A percentile compares a stretch with the other conserved stretches of the same genome.
Conservation (phyloP, 345 rosid species). For the Hypericum perforatum region DNA sequence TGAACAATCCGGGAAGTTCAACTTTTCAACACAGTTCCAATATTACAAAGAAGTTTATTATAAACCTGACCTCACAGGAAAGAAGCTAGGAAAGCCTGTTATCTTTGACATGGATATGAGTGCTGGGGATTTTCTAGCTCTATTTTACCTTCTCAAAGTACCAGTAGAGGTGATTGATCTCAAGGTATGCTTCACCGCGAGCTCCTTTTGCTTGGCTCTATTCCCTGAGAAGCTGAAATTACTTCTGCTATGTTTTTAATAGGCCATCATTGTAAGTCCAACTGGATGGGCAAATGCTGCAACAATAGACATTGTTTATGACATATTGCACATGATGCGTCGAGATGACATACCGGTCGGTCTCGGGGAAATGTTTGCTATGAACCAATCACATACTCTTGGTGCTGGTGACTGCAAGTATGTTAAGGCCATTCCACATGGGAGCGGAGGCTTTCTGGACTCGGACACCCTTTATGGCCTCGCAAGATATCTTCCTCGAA, state of each 20-base stretch:
- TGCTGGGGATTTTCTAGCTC: slow-evolving; percentile 75
- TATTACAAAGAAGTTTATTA: slow-evolving; percentile 45
- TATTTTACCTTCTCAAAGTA: slow-evolving; percentile 74
- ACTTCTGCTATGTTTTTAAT: slow-evolving; percentile 3
- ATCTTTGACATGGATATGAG: slow-evolving; percentile 97
- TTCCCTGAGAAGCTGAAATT: not conserved
- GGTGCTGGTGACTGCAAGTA: slow-evolving; percentile 78
- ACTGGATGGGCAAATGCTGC: slow-evolving; percentile 97
- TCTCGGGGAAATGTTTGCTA: slow-evolving; percentile 52
- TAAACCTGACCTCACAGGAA: slow-evolving; percentile 44
- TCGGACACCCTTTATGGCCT: slow-evolving; percentile 86
- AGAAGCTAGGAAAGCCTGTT: slow-evolving; percentile 56
- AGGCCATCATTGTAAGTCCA: slow-evolving; percentile 83
- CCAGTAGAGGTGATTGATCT: slow-evolving; percentile 61
- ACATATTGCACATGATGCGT: slow-evolving; percentile 95
- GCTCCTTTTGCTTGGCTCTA: too few species aligned
- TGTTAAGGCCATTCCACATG: slow-evolving; percentile 57
- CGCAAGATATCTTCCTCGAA: slow-evolving; percentile 67
- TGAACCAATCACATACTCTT: slow-evolving; percentile 56
- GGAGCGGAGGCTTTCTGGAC: slow-evolving; percentile 78
- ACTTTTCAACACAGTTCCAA: slow-evolving; percentile 65
- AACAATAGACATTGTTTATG: slow-evolving; percentile 75
- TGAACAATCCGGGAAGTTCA: slow-evolving; percentile 52
- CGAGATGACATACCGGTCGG: slow-evolving; percentile 90
- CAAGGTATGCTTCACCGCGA: slow-evolving; percentile 32